These are phyloP conservation scores for Trypanosoma boissoni DNA, from an alignment of 208 protist genomes.

Conservation along the genomic window DNA sequence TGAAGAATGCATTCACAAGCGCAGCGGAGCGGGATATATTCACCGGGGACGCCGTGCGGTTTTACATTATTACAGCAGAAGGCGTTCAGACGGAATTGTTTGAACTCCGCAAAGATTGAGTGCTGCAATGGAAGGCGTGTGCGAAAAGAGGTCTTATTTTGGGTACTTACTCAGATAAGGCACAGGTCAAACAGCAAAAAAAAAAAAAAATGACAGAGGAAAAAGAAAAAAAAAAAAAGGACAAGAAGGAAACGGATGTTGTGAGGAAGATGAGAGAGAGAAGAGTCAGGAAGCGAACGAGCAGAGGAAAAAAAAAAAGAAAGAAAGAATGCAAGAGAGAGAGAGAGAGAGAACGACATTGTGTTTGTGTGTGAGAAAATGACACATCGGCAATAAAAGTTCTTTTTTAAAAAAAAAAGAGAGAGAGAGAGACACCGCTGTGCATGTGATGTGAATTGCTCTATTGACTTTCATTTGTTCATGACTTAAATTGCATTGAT, in stretches of 20 bases:
- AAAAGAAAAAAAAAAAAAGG: neutral
- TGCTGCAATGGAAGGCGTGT: neutral
- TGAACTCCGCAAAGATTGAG: conserved; percentile 50
- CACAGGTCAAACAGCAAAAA: neutral
- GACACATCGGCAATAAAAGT: no score
- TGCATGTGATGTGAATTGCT: conserved; percentile 6
- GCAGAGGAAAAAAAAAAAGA: no score
- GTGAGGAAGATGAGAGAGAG: neutral
- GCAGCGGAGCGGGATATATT: conserved; percentile 97
- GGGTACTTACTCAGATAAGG: neutral
- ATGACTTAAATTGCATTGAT: no score
- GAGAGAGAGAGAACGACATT: no score
- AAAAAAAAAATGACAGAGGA: neutral
- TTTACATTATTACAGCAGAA: conserved; percentile 90
- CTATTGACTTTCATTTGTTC: neutral
- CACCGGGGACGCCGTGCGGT: conserved; percentile 96
- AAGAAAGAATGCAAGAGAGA: no score
- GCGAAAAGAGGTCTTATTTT: neutral
- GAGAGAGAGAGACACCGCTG: no score
- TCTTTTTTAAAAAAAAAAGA: no score
- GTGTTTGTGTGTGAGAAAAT: no score
- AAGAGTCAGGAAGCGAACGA: no score
- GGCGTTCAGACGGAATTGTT: conserved; percentile 70
- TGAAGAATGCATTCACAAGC: conserved; percentile 96
- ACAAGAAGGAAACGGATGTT: neutral